Evolutionary conservation across 306 rosid species (phyloP).

Genomic region (Prunus persica): Prunus_persica_NCBIv2 NC_034009.1:32491501-32492000

Average conservation of each 20-base stretch:
- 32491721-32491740: not conserved
- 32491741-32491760: not conserved
- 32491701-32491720: not conserved
- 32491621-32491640: not conserved
- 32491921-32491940: constrained; percentile 2
- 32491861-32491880: no score
- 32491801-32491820: constrained; percentile 48
- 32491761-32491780: not conserved
- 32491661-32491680: not conserved
- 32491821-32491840: constrained; percentile 29
- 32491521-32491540: not conserved
- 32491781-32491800: not conserved
- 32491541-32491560: constrained; percentile 24
- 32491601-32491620: constrained; percentile 22
- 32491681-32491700: not conserved
- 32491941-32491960: not conserved
- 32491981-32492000: not conserved
- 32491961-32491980: not conserved
- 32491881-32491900: not conserved
- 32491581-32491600: constrained; percentile 30
- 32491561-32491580: constrained; percentile 54
- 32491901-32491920: constrained; percentile 44
- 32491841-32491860: not conserved
- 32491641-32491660: not conserved
- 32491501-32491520: constrained; percentile 22